Evolutionary conservation across 1,284 basidiomycete species (phyloP).

Genomic region (Agroathelia rolfsii): DNA sequence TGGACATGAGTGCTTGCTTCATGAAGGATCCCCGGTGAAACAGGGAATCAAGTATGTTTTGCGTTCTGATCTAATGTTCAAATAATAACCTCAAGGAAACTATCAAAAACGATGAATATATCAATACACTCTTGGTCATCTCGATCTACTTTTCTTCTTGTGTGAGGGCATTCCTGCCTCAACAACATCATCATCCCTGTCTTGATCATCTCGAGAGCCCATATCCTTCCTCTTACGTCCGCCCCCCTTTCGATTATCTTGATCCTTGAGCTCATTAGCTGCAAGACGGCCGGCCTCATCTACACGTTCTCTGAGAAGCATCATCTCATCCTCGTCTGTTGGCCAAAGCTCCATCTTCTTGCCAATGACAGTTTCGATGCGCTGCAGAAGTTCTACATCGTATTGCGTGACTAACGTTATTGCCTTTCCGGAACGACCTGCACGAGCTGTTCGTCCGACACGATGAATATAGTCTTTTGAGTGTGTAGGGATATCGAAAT

Average conservation of each 20-base stretch:
- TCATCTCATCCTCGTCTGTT: slow-evolving; percentile 85
- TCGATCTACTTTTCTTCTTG: slow-evolving; percentile 34
- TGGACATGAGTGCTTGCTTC: slow-evolving; percentile 66
- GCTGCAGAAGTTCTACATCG: slow-evolving; percentile 92
- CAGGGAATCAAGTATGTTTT: slow-evolving; percentile 71
- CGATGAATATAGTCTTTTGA: slow-evolving; percentile 99
- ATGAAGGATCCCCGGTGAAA: slow-evolving; percentile 63
- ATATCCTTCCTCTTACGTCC: slow-evolving; percentile 44
- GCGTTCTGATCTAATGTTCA: slow-evolving; percentile 70
- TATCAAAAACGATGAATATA: slow-evolving; percentile 1
- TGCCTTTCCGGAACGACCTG: slow-evolving; percentile 90
- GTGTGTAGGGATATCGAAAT: slow-evolving; percentile 96
- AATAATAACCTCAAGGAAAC: slow-evolving; percentile 20
- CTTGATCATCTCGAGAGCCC: slow-evolving; percentile 57
- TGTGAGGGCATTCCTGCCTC: slow-evolving; percentile 70
- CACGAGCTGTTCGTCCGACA: slow-evolving; percentile 94
- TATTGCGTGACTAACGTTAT: slow-evolving; percentile 98
- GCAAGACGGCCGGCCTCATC: slow-evolving; percentile 84
- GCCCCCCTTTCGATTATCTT: slow-evolving; percentile 38
- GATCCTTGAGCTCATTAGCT: slow-evolving; percentile 68
- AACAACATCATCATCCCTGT: slow-evolving; percentile 79
- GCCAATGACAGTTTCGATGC: slow-evolving; percentile 86
- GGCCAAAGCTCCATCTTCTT: slow-evolving; percentile 93
- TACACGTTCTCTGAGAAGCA: slow-evolving; percentile 82
- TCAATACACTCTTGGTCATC: slow-evolving; percentile 10